Base-by-base conservation (phyloP, 495 filamentous ascomycete genomes). In the Neurospora sp. region DNA sequence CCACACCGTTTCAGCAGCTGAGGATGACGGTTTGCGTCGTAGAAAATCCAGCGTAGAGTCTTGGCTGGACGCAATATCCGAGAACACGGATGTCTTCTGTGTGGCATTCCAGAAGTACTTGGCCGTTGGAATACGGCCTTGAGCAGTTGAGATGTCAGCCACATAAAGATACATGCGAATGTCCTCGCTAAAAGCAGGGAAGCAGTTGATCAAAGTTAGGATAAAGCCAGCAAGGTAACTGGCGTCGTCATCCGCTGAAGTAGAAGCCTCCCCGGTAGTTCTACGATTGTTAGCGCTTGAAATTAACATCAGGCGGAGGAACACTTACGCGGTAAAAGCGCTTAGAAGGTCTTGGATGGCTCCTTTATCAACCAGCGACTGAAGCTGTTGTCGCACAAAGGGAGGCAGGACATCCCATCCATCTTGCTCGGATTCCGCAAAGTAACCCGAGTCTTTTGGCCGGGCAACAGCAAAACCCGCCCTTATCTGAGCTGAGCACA, bases 111-210 rank as follows among this genome's bases (percentile, higher is more conserved):
- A 99, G 78, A 98, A 94, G 79, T 92, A 98, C 78, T 92, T 92
- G 71, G 96, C 89, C 7, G 93, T 90, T 0, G 96, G 91, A 19
- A 91, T 79, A 17, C 78, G 79, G 10, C 81, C 77, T 38, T 80
- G 77, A 21, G 76, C 83, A 24, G 86, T 86, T 4, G 86, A 83
- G 13, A 92, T 90, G 39, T 94, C 94, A 0, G 93, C 91, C 17
- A 94, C 83, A 76, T 94, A 98, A 5, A 99, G 84, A 86, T 96
- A 96, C 93, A 98, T 97, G 1, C 94, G 91, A 70, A 98, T 96
- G 71, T 98, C 96, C 77, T 97, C 94, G 24, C 90, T 89, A 45
- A 89, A 87, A 10, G 88, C 85, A 24, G 94, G 96, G 76, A 99
- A 99, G 71, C 93, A 92, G 72, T 92, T 89, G 8, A 98, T 82